Conservation (phyloP, 2,329 filamentous ascomycete species). For the Lomentospora prolificans region DNA sequence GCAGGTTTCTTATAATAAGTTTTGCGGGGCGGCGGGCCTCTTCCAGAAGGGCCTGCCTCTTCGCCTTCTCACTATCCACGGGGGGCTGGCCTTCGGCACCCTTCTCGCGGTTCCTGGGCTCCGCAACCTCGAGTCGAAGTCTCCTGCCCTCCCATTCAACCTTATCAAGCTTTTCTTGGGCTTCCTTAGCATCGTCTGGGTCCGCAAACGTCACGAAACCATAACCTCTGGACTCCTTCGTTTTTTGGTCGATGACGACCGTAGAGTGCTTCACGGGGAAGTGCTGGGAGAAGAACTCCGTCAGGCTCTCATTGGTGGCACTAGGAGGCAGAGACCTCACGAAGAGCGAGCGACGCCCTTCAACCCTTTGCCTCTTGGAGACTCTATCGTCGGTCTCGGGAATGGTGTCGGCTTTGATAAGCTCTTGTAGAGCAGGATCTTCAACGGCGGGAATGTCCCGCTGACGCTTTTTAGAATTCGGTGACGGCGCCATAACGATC, state of each 20-base stretch:
- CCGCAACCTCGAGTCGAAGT: slow-evolving; percentile 78
- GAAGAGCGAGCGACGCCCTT: slow-evolving; percentile 68
- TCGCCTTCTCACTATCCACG: slow-evolving; percentile 34
- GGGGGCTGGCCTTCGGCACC: slow-evolving; percentile 32
- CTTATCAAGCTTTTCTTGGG: slow-evolving; percentile 72
- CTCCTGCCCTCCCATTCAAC: slow-evolving; percentile 68
- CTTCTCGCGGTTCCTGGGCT: slow-evolving; percentile 64
- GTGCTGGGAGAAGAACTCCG: slow-evolving; percentile 85
- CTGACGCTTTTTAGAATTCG: slow-evolving; percentile 25
- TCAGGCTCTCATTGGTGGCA: slow-evolving; percentile 72
- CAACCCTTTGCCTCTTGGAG: slow-evolving; percentile 47
- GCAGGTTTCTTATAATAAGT: slow-evolving; percentile 84
- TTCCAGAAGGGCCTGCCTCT: slow-evolving; percentile 48
- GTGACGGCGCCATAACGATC: slow-evolving; percentile 19
- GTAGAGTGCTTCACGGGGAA: slow-evolving; percentile 93
- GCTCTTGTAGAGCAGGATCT: slow-evolving; percentile 20
- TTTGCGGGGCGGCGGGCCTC: slow-evolving; percentile 56
- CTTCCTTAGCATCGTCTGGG: slow-evolving; percentile 75
- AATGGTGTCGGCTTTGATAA: slow-evolving; percentile 17
- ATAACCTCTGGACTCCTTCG: slow-evolving; percentile 82
- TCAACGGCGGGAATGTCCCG: slow-evolving; percentile 24
- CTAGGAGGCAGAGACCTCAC: slow-evolving; percentile 73
- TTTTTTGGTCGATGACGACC: slow-evolving; percentile 78
- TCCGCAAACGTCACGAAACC: slow-evolving; percentile 97
- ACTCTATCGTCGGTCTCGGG: slow-evolving; percentile 16